Conservation (phyloP, 139 green algal species). For the Coelastrella sp. region DNA sequence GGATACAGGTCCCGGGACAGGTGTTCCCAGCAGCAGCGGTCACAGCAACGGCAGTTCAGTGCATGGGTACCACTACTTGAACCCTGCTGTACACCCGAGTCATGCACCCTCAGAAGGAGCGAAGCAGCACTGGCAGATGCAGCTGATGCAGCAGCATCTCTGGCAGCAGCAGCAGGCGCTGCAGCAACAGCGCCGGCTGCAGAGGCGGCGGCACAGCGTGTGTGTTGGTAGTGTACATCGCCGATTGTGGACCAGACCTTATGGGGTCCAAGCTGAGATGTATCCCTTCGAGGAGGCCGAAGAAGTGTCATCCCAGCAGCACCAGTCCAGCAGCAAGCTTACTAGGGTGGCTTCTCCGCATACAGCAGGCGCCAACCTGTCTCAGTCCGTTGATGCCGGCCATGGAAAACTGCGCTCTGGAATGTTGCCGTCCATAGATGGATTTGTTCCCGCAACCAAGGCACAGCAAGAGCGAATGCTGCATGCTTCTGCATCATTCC, state of each 20-base stretch:
- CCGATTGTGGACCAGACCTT: neutral
- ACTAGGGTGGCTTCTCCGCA: too few species aligned
- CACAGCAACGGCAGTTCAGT: neutral
- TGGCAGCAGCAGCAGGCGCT: conserved; percentile 20
- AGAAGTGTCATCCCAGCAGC: neutral
- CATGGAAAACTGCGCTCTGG: too few species aligned
- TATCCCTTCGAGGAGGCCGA: conserved; percentile 2
- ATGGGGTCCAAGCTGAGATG: conserved; percentile 29
- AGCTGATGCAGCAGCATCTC: conserved; percentile 10
- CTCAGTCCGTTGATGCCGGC: too few species aligned
- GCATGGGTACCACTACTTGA: neutral
- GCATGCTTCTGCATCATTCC: too few species aligned
- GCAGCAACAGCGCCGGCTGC: neutral
- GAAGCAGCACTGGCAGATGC: neutral
- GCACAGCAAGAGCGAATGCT: too few species aligned
- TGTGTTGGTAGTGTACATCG: conserved; percentile 25
- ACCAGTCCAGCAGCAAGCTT: neutral
- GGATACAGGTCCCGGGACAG: too few species aligned
- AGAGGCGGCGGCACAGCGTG: conserved; percentile 22
- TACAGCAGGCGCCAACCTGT: too few species aligned
- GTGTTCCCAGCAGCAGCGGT: too few species aligned
- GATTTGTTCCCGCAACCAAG: too few species aligned
- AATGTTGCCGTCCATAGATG: too few species aligned
- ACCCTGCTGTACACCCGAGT: neutral
- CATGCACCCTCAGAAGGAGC: neutral